A percentile compares a stretch with the other conserved stretches of the same genome.
Conservation (phyloP, 1,284 basidiomycete genomes). For the Albatrellus sp. region DNA sequence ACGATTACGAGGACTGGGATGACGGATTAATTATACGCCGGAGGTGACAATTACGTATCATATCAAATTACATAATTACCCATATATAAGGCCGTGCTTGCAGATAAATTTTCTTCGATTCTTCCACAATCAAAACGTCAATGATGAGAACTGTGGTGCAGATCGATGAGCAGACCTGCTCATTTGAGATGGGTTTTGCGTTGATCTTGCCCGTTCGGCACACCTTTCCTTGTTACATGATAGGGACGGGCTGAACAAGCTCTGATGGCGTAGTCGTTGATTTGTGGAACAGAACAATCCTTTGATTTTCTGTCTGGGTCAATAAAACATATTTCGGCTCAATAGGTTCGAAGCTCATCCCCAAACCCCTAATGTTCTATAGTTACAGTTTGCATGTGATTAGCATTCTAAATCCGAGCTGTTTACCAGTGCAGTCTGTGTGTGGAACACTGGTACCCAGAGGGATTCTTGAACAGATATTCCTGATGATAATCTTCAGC, state of each 20-base stretch:
- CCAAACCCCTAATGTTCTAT: neutral
- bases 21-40: neutral
- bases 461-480: slow-evolving; percentile 62
- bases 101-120: slow-evolving; percentile 19
- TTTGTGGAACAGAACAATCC: neutral
- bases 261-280: slow-evolving; percentile 28
- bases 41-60: too few relatives aligned
- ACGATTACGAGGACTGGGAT: too few relatives aligned
- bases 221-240: slow-evolving; percentile 34
- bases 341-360: neutral
- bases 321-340: neutral
- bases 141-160: slow-evolving; percentile 35
- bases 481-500: slow-evolving; percentile 84
- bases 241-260: slow-evolving; percentile 32
- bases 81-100: neutral
- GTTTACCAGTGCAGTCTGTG: slow-evolving; percentile 40
- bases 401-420: neutral
- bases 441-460: slow-evolving; percentile 45
- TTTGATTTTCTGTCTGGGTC: neutral
- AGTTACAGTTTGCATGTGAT: neutral
- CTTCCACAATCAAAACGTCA: slow-evolving; percentile 40
- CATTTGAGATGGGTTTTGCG: slow-evolving; percentile 17
- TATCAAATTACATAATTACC: neutral
- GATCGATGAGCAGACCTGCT: slow-evolving; percentile 27
- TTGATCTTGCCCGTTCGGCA: slow-evolving; percentile 38